Conservation (phyloP, 768 basidiomycete genomes). For the Trametes punicea region DNA sequence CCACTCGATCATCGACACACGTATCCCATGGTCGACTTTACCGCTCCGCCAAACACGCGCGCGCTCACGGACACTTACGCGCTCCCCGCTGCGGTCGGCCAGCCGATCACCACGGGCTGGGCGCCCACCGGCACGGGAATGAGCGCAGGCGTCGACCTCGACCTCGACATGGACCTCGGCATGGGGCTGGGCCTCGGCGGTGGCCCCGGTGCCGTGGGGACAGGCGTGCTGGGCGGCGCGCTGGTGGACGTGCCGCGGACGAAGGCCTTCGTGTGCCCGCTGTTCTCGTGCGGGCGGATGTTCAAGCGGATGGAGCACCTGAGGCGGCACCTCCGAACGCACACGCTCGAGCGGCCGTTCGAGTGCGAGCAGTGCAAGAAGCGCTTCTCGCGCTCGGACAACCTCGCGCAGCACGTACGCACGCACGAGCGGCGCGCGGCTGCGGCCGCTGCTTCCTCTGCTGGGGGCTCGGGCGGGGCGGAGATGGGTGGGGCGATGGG, state of each 20-base stretch:
- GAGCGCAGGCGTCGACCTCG: neutral
- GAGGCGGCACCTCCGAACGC: slow-evolving; percentile 82
- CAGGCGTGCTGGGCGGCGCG: neutral
- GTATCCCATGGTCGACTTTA: slow-evolving; percentile 19
- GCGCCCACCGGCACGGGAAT: neutral
- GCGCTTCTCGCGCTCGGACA: slow-evolving; percentile 86
- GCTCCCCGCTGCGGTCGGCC: slow-evolving; percentile 6
- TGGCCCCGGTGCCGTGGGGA: neutral
- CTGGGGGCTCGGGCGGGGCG: neutral
- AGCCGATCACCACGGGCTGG: slow-evolving; percentile 7
- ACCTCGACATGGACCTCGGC: slow-evolving; percentile 1
- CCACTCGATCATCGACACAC: slow-evolving; percentile 24
- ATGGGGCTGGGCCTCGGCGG: neutral
- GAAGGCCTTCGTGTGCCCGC: slow-evolving; percentile 77
- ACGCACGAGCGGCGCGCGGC: slow-evolving; percentile 61
- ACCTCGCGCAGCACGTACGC: slow-evolving; percentile 81
- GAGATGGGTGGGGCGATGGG: slow-evolving; percentile 4
- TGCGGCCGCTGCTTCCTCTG: slow-evolving; percentile 27
- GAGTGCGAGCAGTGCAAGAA: slow-evolving; percentile 71
- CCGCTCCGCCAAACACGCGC: slow-evolving; percentile 15
- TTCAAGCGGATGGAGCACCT: slow-evolving; percentile 95
- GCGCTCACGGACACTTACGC: slow-evolving; percentile 22
- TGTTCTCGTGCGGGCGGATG: slow-evolving; percentile 76
- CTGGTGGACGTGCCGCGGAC: slow-evolving; percentile 20
- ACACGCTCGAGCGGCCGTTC: slow-evolving; percentile 87